Evolutionary conservation across 2,329 filamentous ascomycete genomes (phyloP).

Genomic region (Ploettnerulaceae sp.): DNA sequence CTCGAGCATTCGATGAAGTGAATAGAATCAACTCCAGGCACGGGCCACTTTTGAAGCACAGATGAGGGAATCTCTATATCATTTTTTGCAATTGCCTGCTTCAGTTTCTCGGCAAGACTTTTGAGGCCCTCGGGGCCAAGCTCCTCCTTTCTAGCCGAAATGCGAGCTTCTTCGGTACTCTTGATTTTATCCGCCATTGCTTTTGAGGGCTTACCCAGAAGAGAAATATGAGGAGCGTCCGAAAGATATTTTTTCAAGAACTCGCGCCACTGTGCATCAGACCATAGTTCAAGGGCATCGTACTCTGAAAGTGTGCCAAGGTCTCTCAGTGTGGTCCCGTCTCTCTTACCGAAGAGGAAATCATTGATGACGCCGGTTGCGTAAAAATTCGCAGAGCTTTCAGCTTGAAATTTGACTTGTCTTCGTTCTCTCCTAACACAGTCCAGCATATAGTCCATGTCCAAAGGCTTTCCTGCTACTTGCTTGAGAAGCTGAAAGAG

Average conservation of each 20-base stretch:
- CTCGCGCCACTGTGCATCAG: slow-evolving; percentile 73
- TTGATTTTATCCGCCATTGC: slow-evolving; percentile 78
- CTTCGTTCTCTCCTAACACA: slow-evolving; percentile 78
- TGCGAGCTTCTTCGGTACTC: slow-evolving; percentile 69
- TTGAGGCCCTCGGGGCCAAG: slow-evolving; percentile 80
- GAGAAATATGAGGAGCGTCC: slow-evolving; percentile 79
- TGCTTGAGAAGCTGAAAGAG: slow-evolving; percentile 80
- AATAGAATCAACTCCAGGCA: slow-evolving; percentile 84
- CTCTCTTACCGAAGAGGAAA: slow-evolving; percentile 81
- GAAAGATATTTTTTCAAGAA: slow-evolving; percentile 82
- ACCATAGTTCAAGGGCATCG: slow-evolving; percentile 72
- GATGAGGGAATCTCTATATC: slow-evolving; percentile 78
- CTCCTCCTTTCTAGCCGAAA: slow-evolving; percentile 71
- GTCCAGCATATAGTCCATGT: slow-evolving; percentile 86
- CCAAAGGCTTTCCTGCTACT: slow-evolving; percentile 72
- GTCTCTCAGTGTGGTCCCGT: slow-evolving; percentile 69
- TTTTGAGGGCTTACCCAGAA: slow-evolving; percentile 81
- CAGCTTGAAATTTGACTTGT: slow-evolving; percentile 77
- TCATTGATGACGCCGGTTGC: slow-evolving; percentile 84
- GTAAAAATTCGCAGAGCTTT: slow-evolving; percentile 76
- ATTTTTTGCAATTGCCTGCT: slow-evolving; percentile 82
- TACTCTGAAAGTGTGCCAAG: slow-evolving; percentile 54
- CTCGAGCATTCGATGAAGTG: slow-evolving; percentile 89
- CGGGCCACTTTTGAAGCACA: slow-evolving; percentile 74
- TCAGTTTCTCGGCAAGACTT: slow-evolving; percentile 67